Conservation (phyloP, 371 early-diverging fungal genomes). For the Zychaea mexicana region DNA sequence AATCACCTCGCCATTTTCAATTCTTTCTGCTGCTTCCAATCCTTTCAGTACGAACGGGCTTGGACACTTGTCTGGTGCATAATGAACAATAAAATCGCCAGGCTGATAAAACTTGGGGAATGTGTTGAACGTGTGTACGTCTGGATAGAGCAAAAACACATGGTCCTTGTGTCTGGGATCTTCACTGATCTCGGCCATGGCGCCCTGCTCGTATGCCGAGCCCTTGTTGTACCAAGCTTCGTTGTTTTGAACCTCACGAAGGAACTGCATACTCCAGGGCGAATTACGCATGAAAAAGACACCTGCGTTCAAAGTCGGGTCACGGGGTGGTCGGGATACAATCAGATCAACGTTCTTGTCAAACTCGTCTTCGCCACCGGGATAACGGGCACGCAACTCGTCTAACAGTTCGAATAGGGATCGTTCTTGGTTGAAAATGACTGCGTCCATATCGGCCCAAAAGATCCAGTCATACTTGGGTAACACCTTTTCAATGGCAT, state of each 20-base stretch:
- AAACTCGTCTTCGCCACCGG: slow-evolving; percentile 29
- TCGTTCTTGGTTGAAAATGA: slow-evolving; percentile 51
- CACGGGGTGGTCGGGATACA: slow-evolving; percentile 47
- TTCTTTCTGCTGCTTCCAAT: slow-evolving; percentile 34
- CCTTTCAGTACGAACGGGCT: slow-evolving; percentile 57
- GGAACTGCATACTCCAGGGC: slow-evolving; percentile 56
- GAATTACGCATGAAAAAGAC: slow-evolving; percentile 67
- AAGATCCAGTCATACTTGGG: slow-evolving; percentile 71
- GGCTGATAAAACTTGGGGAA: slow-evolving; percentile 53
- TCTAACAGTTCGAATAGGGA: slow-evolving; percentile 45
- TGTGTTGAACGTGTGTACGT: slow-evolving; percentile 66
- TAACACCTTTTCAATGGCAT: slow-evolving; percentile 59
- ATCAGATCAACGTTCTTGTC: slow-evolving; percentile 48
- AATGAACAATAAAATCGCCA: slow-evolving; percentile 68
- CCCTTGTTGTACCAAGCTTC: slow-evolving; percentile 47
- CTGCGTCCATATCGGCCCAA: slow-evolving; percentile 73
- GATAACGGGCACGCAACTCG: slow-evolving; percentile 23
- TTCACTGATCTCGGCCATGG: slow-evolving; percentile 63
- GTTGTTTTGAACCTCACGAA: slow-evolving; percentile 51
- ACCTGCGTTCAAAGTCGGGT: slow-evolving; percentile 63
- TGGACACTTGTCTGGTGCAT: slow-evolving; percentile 67
- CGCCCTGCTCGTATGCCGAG: slow-evolving; percentile 61
- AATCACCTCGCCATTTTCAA: slow-evolving; percentile 32
- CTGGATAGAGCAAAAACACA: slow-evolving; percentile 49
- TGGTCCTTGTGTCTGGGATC: slow-evolving; percentile 27